These are phyloP conservation scores for Colletotrichum zoysiae DNA, from an alignment of 2,329 filamentous ascomycete species.

Conservation along the genomic window DNA sequence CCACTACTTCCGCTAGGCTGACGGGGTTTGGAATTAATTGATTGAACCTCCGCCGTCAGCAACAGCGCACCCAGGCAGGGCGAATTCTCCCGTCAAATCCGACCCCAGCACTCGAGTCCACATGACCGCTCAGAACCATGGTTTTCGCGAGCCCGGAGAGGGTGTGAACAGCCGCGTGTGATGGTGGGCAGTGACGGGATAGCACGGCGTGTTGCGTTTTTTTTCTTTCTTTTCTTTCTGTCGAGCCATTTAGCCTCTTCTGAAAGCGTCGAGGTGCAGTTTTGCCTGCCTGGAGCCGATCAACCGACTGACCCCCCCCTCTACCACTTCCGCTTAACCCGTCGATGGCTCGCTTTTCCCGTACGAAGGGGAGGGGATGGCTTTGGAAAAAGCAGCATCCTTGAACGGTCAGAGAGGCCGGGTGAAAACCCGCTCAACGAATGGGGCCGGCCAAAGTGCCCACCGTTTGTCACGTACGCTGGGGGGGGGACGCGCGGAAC, in stretches of 20 bases:
- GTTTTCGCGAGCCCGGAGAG: conserved; percentile 1
- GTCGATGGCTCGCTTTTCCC: conserved; percentile 9
- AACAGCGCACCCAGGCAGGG: conserved; percentile 16
- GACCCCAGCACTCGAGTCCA: conserved; percentile 21
- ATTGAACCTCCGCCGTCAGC: not conserved
- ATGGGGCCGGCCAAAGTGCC: not conserved
- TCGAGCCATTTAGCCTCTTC: conserved; percentile 22
- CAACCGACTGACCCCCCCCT: conserved; percentile 1
- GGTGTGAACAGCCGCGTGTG: conserved; percentile 24
- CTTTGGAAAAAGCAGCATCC: not conserved
- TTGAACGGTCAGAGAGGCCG: not conserved
- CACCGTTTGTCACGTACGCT: conserved; percentile 16
- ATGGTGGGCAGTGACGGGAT: conserved; percentile 4
- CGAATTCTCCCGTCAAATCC: conserved; percentile 27
- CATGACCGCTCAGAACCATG: conserved; percentile 27
- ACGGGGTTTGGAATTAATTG: conserved; percentile 28
- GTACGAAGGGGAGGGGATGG: not conserved
- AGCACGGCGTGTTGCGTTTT: conserved; percentile 9
- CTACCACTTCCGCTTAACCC: not conserved
- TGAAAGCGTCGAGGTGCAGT: conserved; percentile 18
- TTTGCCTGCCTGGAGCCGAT: conserved; percentile 5
- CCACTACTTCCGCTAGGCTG: conserved; percentile 26
- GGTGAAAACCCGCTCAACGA: conserved; percentile 26
- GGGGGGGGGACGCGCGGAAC: conserved; percentile 30
- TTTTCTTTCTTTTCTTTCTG: too few relatives aligned